phyloP scores from a whole-genome alignment of 495 filamentous ascomycete genomes.

The Acidomyces sp. region DNA sequence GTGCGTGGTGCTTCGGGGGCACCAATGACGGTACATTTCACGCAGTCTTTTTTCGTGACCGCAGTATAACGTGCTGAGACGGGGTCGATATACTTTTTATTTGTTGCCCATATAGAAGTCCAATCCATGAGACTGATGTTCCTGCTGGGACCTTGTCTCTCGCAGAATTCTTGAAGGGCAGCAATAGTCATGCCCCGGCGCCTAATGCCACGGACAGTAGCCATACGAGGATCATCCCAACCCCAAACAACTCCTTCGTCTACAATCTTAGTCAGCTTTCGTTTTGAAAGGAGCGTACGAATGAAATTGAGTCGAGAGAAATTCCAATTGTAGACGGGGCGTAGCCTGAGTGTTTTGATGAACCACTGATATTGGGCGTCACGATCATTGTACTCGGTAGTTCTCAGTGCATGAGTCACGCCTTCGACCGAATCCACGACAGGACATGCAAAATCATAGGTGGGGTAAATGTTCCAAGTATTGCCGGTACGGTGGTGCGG shows the following conservation, averaged over 20 bases:
- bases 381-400: conserved; percentile 93
- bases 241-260: conserved; percentile 75
- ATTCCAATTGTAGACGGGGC: conserved; percentile 90
- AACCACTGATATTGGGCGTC: conserved; percentile 98
- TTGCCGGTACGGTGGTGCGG: conserved; percentile 79
- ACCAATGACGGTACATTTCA: conserved; percentile 56
- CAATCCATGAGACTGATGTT: conserved; percentile 87
- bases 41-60: conserved; percentile 50
- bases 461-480: conserved; percentile 91
- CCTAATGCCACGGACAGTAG: conserved; percentile 77
- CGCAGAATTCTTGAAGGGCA: conserved; percentile 79
- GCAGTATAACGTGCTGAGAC: conserved; percentile 76
- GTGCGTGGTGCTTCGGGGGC: conserved; percentile 50
- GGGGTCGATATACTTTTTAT: conserved; percentile 92
- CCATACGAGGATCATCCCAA: conserved; percentile 93
- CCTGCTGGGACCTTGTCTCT: conserved; percentile 80
- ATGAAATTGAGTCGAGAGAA: conserved; percentile 96
- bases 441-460: conserved; percentile 88
- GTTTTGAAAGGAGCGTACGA: conserved; percentile 78
- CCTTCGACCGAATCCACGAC: conserved; percentile 83
- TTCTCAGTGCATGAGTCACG: conserved; percentile 87
- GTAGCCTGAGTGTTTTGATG: conserved; percentile 68
- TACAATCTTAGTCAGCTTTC: conserved; percentile 89
- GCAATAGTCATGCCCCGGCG: conserved; percentile 84
- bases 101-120: conserved; percentile 82